Evolutionary conservation across 306 rosid species (phyloP), one percentile per base, ranked within the genome.

Genomic region (Carpinus fangiana): DNA sequence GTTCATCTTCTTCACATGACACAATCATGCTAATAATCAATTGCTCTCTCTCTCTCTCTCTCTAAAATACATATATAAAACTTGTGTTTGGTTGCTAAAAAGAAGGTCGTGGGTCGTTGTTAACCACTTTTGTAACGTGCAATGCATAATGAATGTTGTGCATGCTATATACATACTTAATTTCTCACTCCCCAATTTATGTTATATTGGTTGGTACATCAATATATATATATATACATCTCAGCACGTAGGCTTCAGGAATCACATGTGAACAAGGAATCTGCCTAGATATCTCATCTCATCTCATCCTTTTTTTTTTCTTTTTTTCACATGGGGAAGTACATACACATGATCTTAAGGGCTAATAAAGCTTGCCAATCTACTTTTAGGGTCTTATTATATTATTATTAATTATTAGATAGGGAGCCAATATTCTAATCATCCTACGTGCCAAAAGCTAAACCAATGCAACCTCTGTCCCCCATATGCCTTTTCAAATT

Each of bases 181-280:
- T 23, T 54, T 18, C 59, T 28, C 45, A 62, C 17, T 62, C 28
- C 43, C n/a, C 23, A 34, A 34, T 34, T 43, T 14, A 0, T 7
- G 47, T 64, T 34, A 7, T 64, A 6, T 16, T 16, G 47, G 47
- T 34, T 14, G 70, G 8, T 38, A 14, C 21, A 12, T 10, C 13
- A 8, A 8, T 3, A 14, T 0, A 18, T 57, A 14, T 36, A 57
- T 21, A 8, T 36, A 75, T 55, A 71, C 47, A 51, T 72, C 65
- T 61, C 18, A 50, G 80, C 81, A 78, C 77, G 59, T 80, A 74
- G 82, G 75, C 64, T 34, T n/a, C 43, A 75, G 51, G 20, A 28
- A 52, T 54, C 64, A 78, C 87, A 87, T 87, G 86, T 84, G 88
- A 65, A 5, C 20, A 62, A 60, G 59, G 86, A 87, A 84, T 84